Percentiles rank a stretch among this genome's conserved stretches.
phyloP scores from a whole-genome alignment of 768 basidiomycete species.

The Tubosaeta sp. region DNA sequence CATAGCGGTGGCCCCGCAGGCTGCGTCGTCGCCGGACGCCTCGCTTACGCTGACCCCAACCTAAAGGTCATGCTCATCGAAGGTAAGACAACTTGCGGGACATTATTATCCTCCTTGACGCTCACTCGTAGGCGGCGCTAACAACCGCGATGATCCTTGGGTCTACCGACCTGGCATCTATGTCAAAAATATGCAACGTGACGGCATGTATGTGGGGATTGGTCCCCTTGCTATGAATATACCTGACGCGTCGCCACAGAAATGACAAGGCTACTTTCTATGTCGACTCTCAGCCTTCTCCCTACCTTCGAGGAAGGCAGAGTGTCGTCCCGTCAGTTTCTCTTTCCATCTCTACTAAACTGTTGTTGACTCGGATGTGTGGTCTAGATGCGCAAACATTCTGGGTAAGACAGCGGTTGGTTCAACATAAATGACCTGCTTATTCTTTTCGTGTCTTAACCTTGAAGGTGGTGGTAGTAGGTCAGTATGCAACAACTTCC shows the following conservation, averaged over 20 bases:
- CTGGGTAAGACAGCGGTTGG: neutral
- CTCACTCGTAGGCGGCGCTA: neutral
- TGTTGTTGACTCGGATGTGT: too few species aligned
- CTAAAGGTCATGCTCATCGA: neutral
- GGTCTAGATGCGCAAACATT: neutral
- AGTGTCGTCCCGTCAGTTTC: neutral
- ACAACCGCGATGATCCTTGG: neutral
- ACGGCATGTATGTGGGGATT: neutral
- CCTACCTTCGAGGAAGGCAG: neutral
- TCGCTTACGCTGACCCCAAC: neutral
- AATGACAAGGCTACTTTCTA: neutral
- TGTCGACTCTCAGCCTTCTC: neutral
- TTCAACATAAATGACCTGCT: neutral
- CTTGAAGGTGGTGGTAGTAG: neutral
- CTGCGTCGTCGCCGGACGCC: neutral
- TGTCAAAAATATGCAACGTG: neutral
- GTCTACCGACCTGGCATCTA: neutral
- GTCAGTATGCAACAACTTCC: neutral
- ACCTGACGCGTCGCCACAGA: neutral
- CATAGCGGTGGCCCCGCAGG: neutral
- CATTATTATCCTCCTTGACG: neutral
- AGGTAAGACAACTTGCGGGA: neutral
- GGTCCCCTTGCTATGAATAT: neutral
- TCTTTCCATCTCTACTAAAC: neutral
- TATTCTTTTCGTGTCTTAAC: neutral